Evolutionary conservation across 768 basidiomycete genomes (phyloP), one percentile per base, ranked within the genome.

Genomic region (Astraeus odoratus): DNA sequence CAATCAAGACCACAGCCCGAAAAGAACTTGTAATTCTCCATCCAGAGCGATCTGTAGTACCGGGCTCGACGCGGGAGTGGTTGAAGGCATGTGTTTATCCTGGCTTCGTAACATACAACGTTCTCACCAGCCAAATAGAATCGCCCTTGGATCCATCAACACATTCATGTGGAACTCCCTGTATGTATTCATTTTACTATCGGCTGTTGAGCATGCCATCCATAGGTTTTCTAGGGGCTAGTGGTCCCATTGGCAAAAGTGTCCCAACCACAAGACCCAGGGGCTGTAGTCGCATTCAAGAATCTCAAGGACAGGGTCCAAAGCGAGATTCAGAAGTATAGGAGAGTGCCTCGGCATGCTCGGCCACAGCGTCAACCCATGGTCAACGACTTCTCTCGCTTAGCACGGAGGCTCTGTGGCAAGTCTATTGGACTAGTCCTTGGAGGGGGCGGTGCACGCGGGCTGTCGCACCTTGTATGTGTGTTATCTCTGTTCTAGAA

Each of bases 1-100:
- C 93, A 1, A 87, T 93, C 75, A 98, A 98, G 70, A 97, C 95
- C 0, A 98, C 95, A 0, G 96, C 95, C n/a, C 72, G 96, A 44
- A 98, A 98, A 65, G 96, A 99, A 61, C 78, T 99, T 22, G 84
- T 99, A 4, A 72, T 99, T 4, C 72, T 99, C 8, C 96, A 99
- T 57, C 83, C 93, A 2, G 90, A 96, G 58, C 82, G 93, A 30
- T 83, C 82, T 18, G 89, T 98, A 3, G 69, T 76, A 8, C 83
- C 93, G 3, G 95, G 95, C 3, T 93, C 88, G 8, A 99, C 96
- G 29, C 77, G 95, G 33, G 86, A 88, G 62, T 99, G 96, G 95
- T 73, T 99, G 42, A 91, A 92, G 76, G 92, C 89, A 46, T 26
- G 65, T 57, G 12, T 43, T 46, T 39, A 29, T 12, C 8, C 12